These are phyloP conservation scores for Rusavskia elegans DNA, from an alignment of 495 filamentous ascomycete genomes.

Conservation along the genomic window DNA sequence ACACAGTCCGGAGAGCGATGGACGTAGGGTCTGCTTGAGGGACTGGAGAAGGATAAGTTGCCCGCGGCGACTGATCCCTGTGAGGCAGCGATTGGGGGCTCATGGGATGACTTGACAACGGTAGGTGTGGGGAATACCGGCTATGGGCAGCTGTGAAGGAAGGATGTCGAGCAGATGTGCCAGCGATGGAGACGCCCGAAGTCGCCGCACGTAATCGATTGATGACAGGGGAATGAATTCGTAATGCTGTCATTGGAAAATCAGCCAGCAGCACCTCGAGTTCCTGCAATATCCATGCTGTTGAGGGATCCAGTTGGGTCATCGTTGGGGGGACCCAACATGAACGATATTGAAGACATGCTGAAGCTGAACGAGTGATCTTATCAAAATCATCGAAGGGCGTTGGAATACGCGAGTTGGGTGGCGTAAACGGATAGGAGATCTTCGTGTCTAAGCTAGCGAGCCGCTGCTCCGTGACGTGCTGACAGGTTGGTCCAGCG, in stretches of 20 bases:
- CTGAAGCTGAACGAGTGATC: background rate
- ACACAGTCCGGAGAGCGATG: constrained; percentile 4
- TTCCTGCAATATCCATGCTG: background rate
- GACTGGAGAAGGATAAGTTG: background rate
- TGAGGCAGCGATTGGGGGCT: background rate
- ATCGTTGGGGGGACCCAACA: background rate
- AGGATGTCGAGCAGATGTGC: background rate
- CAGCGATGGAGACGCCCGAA: background rate
- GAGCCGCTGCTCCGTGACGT: background rate
- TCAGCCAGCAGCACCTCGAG: background rate
- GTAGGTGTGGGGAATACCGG: background rate
- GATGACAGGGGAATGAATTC: background rate
- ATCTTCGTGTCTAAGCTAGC: background rate
- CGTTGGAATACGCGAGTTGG: background rate
- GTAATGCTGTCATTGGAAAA: background rate
- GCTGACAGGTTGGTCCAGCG: background rate
- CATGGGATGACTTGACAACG: background rate
- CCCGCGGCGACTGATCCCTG: background rate
- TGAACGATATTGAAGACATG: background rate
- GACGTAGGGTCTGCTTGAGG: background rate
- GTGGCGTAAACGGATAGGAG: background rate
- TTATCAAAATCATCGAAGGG: background rate
- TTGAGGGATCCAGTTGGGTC: background rate
- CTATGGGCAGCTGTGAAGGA: background rate
- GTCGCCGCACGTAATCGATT: background rate